phyloP scores from a whole-genome alignment of 225 moss, liverwort and hornwort genomes.

The Sphagnum tenellum region DNA sequence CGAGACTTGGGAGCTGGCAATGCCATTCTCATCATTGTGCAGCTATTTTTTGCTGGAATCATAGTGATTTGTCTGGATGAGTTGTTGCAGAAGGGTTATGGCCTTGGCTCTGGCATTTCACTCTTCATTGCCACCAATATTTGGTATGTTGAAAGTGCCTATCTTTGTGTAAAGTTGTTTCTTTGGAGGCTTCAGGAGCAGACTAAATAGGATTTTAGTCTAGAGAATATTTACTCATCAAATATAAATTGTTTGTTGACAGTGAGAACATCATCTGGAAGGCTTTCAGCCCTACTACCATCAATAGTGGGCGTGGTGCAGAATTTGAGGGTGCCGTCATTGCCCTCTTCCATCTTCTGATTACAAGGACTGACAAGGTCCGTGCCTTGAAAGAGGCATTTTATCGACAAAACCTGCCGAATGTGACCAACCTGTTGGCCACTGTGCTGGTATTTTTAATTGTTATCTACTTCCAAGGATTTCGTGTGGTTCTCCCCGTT shows the following conservation, averaged over 20 bases:
- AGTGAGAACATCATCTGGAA: constrained; percentile 99
- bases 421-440: constrained; percentile 89
- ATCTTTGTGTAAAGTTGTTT: no score
- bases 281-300: constrained; percentile 95
- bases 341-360: constrained; percentile 88
- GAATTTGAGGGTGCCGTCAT: constrained; percentile 98
- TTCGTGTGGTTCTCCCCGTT: constrained; percentile 90
- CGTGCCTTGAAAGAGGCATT: constrained; percentile 91
- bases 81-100: constrained; percentile 94
- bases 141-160: constrained; percentile 33
- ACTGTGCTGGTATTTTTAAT: constrained; percentile 88
- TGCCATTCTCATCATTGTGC: constrained; percentile 89
- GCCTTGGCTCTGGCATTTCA: constrained; percentile 91
- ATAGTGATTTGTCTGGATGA: constrained; percentile 94
- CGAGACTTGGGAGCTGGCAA: constrained; percentile 89
- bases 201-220: no score
- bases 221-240: no score
- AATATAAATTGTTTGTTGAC: constrained; percentile 1
- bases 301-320: constrained; percentile 90
- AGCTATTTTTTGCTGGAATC: constrained; percentile 90
- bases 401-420: constrained; percentile 79
- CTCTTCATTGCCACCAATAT: constrained; percentile 97
- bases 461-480: constrained; percentile 98
- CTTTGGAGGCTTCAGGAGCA: no score
- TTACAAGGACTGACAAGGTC: constrained; percentile 83